Evolutionary conservation across 106 monocot genomes (phyloP), one percentile per base, ranked within the genome.

Genomic region (Xerophyta viscosa): DNA sequence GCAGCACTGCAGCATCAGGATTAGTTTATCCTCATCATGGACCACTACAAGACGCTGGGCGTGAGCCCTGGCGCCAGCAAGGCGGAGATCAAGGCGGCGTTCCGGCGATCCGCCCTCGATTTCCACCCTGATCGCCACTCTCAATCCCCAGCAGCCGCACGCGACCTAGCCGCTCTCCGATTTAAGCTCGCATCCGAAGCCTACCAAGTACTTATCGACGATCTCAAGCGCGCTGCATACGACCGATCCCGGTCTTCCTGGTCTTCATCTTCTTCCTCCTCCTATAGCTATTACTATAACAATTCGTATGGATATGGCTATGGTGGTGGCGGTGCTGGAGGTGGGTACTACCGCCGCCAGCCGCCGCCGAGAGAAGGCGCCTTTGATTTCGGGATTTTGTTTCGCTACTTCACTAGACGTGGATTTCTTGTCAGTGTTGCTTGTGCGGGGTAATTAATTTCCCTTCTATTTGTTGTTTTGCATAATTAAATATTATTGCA

Each of bases 21-120:
- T n/a, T n/a, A 18, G n/a, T 6, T 25, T 6, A 15, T 6, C 54
- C 11, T 22, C 33, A 8, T 27, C 31, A 74, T 70, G 72, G 85
- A 86, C 52, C 66, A 75, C 61, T 91, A 91, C 72, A 61, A 52
- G 29, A 82, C 78, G 22, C 70, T 91, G 27, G 91, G 91, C 0
- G 37, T 91, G 41, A 22, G 45, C 28, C 15, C 43, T 4, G 48
- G 24, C 58, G 91, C 91, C 25, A 75, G 55, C 72, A 91, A 76
- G 66, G 78, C 71, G 24, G 85, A 91, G 61, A 85, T 91, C 66
- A 91, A 91, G 50, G 91, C 71, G 17, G 84, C 91, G 18, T 91
- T 78, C 68, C 61, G 91, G 10, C 50, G 61, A 12, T 75, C 67
- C 49, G 91, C 91, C 43, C 75, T 91, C 56, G 48, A 78, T 18